Evolutionary conservation across 192 early-diverging fungal species (phyloP), one percentile per base, ranked within the genome.

Genomic region (Coemansia sp.): DNA sequence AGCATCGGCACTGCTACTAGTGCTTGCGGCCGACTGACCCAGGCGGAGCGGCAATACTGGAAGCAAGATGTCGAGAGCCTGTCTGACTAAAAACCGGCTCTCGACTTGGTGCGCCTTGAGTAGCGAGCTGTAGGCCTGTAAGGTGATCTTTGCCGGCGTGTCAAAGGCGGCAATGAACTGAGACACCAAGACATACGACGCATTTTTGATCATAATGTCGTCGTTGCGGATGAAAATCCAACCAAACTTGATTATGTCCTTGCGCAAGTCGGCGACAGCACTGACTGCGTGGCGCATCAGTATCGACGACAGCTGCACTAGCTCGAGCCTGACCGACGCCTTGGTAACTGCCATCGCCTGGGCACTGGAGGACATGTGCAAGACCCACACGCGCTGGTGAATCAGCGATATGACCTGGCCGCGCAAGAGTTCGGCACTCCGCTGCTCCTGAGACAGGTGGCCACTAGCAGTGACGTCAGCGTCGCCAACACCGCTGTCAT

Each of bases 201-300:
- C 90, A 67, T 98, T 94, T 66, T 98, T 98, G 81, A 92, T 92
- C 37, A 93, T 97, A 15, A 94, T 85, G 53, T 99, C 98, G 67
- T 98, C 97, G 61, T 78, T 74, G 70, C 88, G 88, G 53, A 90
- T 87, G 67, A 90, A 89, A 55, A 88, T 88, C 97, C 97, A 98
- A 5, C 91, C 94, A 84, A 96, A 97, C 71, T 94, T 95, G 70
- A 98, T 96, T 18, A 97, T 89, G 61, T 97, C 94, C 73, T 94
- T 94, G 30, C 89, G 85, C 39, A 84, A 74, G 60, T 95, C 93
- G 12, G 86, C 87, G 44, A 97, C 87, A 2, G 90, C 76, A n/a
- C 83, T 66, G 2, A 92, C 89, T 0, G 91, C 91, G 70, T 91
- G 88, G 65, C 95, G 92, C 7, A 81, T 75, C 45, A 98, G 84